Percentiles rank a stretch among this genome's conserved stretches.
Conservation (phyloP, 805 yeast genomes). For the Huiozyma sinensis region DNA sequence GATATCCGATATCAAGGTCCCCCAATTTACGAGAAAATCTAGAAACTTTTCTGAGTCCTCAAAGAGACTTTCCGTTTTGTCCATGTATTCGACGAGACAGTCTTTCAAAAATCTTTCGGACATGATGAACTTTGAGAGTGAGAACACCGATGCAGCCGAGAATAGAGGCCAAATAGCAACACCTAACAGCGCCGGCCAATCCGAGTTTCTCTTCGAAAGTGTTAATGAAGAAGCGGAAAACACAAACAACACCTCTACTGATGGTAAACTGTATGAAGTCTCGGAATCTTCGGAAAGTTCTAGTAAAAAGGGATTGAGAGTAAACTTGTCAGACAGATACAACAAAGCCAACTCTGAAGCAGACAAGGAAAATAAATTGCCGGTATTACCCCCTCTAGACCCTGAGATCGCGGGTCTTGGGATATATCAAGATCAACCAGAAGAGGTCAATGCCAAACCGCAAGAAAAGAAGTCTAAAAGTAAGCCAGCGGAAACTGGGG, state of each 20-base stretch:
- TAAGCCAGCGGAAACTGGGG: neutral
- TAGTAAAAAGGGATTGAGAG: conserved; percentile 17
- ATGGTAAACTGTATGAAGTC: conserved; percentile 21
- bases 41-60: conserved; percentile 49
- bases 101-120: conserved; percentile 51
- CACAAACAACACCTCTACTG: conserved; percentile 11
- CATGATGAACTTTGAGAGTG: conserved; percentile 22
- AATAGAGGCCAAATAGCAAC: conserved; percentile 8
- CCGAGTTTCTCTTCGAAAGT: conserved; percentile 23
- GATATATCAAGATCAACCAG: conserved; percentile 15
- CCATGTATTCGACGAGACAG: conserved; percentile 57
- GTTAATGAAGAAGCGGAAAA: conserved; percentile 13
- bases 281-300: conserved; percentile 3
- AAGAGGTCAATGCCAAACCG: neutral
- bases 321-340: conserved; percentile 33
- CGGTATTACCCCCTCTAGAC: conserved; percentile 24
- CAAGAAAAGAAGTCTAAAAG: neutral
- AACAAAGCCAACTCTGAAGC: conserved; percentile 6
- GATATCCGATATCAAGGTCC: conserved; percentile 55
- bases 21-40: conserved; percentile 61
- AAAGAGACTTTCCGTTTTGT: conserved; percentile 61
- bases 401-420: conserved; percentile 20
- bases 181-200: conserved; percentile 14
- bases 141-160: conserved; percentile 7
- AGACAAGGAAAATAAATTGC: conserved; percentile 11